Percentiles rank a stretch among this genome's conserved stretches.
phyloP scores from a whole-genome alignment of 306 rosid genomes.

The Oxytropis ochrocephala region DNA sequence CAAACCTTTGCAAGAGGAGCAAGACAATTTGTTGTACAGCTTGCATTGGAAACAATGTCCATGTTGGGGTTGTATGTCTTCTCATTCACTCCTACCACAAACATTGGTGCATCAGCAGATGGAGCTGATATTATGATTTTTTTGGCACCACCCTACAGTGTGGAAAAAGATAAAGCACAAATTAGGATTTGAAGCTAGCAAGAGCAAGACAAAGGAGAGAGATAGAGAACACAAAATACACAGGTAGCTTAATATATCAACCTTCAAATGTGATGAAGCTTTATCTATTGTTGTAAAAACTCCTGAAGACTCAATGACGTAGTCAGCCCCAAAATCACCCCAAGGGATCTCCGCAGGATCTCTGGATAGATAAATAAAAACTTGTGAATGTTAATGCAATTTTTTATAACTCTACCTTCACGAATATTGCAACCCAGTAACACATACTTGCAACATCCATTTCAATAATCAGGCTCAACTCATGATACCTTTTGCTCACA shows the following conservation, averaged over 20 bases:
- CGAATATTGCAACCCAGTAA: neutral
- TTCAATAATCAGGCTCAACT: slow-evolving; percentile 13
- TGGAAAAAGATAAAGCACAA: slow-evolving; percentile 19
- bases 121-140: slow-evolving; percentile 97
- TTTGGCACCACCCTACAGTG: slow-evolving; percentile 84
- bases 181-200: neutral
- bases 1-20: slow-evolving; percentile 98
- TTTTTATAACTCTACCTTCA: neutral
- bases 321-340: slow-evolving; percentile 90
- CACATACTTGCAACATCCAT: neutral
- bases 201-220: neutral
- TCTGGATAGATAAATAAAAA: slow-evolving; percentile 35
- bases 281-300: slow-evolving; percentile 79
- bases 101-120: slow-evolving; percentile 99
- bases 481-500: slow-evolving; percentile 60
- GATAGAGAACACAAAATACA: neutral
- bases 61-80: slow-evolving; percentile 62
- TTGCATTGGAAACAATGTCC: slow-evolving; percentile 95
- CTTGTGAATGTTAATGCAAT: neutral
- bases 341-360: slow-evolving; percentile 93
- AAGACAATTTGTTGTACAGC: slow-evolving; percentile 98
- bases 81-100: slow-evolving; percentile 94
- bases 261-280: slow-evolving; percentile 84
- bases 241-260: slow-evolving; percentile 12
- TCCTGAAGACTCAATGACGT: slow-evolving; percentile 89